phyloP scores from a whole-genome alignment of 805 yeast species.

The Candida orba region DNA sequence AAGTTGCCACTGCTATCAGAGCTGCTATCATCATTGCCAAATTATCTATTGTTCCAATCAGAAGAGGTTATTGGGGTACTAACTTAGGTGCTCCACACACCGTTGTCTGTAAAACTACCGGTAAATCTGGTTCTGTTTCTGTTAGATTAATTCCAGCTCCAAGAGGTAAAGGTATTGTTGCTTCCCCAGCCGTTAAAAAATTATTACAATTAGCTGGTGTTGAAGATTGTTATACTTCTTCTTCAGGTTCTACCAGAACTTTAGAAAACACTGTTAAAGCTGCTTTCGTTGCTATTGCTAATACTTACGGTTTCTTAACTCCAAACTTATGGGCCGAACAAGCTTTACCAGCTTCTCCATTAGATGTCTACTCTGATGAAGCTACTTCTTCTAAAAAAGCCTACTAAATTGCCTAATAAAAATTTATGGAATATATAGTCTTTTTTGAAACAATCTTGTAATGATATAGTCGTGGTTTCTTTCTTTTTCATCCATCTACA shows the following conservation, averaged over 20 bases:
- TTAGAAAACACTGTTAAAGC: slow-evolving; percentile 99
- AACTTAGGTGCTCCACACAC: slow-evolving; percentile 99
- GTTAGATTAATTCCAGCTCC: slow-evolving; percentile 99
- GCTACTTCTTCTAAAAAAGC: slow-evolving; percentile 69
- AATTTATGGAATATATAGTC: slow-evolving; percentile 6
- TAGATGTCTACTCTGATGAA: slow-evolving; percentile 89
- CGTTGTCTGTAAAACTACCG: slow-evolving; percentile 94
- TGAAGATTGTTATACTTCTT: slow-evolving; percentile 98
- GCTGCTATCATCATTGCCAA: slow-evolving; percentile 99
- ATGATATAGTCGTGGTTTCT: too few species aligned
- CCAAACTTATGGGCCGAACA: slow-evolving; percentile 96
- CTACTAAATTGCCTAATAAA: slow-evolving; percentile 42
- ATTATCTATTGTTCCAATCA: slow-evolving; percentile 97
- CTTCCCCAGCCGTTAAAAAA: slow-evolving; percentile 99
- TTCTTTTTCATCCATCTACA: too few species aligned
- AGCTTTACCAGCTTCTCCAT: slow-evolving; percentile 83
- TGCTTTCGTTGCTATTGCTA: slow-evolving; percentile 98
- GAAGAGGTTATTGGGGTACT: slow-evolving; percentile 99
- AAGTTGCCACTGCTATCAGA: slow-evolving; percentile 99
- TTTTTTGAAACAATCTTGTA: too few species aligned
- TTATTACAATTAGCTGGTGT: slow-evolving; percentile 99
- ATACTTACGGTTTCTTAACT: slow-evolving; percentile 99
- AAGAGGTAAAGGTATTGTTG: slow-evolving; percentile 99
- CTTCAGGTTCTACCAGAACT: slow-evolving; percentile 99
- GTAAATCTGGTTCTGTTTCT: slow-evolving; percentile 99